A percentile compares a stretch with the other conserved stretches of the same genome.
Evolutionary conservation across 2,329 filamentous ascomycete species (phyloP).

Genomic region (Zymoseptoria passerinii): DNA sequence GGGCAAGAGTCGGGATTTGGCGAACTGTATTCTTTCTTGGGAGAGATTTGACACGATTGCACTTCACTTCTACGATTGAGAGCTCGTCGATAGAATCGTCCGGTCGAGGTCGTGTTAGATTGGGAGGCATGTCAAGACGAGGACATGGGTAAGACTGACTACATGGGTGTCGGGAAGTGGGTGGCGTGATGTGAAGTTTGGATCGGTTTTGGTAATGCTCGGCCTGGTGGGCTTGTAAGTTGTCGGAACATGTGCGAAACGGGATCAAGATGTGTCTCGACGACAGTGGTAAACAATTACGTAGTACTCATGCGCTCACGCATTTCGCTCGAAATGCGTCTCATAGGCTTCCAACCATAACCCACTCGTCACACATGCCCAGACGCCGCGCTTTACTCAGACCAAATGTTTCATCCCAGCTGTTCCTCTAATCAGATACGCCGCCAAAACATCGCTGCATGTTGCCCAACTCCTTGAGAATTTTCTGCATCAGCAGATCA

Average conservation of each 20-base stretch:
- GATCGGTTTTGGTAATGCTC: too few relatives aligned
- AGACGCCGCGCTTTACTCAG: not conserved
- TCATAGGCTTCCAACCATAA: not conserved
- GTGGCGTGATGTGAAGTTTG: not conserved
- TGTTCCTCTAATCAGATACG: not conserved
- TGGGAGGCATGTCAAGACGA: not conserved
- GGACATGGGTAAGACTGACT: not conserved
- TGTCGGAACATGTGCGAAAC: not conserved
- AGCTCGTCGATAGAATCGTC: not conserved
- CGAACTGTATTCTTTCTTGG: not conserved
- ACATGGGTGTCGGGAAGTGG: too few relatives aligned
- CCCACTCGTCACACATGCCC: not conserved
- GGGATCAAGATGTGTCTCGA: not conserved
- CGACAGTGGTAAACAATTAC: not conserved
- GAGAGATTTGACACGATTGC: not conserved
- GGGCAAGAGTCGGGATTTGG: not conserved
- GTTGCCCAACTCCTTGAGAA: constrained; percentile 59
- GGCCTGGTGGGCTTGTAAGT: too few relatives aligned
- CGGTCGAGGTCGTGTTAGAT: not conserved
- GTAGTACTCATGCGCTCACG: not conserved
- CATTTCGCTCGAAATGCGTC: not conserved
- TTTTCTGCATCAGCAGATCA: constrained; percentile 66
- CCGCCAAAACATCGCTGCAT: constrained; percentile 37
- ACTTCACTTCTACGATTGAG: not conserved
- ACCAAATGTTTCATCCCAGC: not conserved